Evolutionary conservation across 768 basidiomycete genomes (phyloP).

Genomic region (Russula sp.): DNA sequence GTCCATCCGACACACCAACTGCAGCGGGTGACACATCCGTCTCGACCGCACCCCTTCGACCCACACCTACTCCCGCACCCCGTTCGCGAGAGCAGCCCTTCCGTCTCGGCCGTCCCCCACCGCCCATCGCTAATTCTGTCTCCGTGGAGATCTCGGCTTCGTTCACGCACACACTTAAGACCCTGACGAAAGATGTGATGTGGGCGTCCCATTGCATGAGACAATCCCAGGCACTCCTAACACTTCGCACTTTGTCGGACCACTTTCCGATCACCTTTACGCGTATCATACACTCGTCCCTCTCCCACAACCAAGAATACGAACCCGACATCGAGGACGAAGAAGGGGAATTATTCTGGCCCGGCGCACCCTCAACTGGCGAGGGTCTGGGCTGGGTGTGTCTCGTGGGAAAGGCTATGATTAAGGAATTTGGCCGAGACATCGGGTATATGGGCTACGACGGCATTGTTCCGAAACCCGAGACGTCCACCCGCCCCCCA

Average conservation of each 20-base stretch:
- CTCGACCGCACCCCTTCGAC: constrained; percentile 22
- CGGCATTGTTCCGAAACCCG: constrained; percentile 67
- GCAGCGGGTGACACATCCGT: constrained; percentile 24
- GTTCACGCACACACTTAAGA: constrained; percentile 29
- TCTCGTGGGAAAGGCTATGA: constrained; percentile 80
- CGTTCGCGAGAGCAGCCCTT: constrained; percentile 22
- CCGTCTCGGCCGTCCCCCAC: constrained; percentile 22
- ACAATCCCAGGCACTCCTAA: constrained; percentile 43
- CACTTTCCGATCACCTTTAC: constrained; percentile 73
- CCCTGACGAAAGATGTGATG: constrained; percentile 35
- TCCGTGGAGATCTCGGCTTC: constrained; percentile 21
- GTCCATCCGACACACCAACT: constrained; percentile 49
- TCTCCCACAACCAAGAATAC: constrained; percentile 59
- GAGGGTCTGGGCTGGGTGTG: constrained; percentile 86
- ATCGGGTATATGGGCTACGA: constrained; percentile 67
- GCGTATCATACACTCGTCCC: constrained; percentile 59
- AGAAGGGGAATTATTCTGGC: constrained; percentile 83
- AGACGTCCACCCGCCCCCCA: constrained; percentile 23
- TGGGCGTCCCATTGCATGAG: constrained; percentile 25
- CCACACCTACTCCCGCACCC: constrained; percentile 25
- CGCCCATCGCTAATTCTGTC: constrained; percentile 22
- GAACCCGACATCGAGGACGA: constrained; percentile 82
- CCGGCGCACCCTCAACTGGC: constrained; percentile 61
- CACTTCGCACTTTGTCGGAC: constrained; percentile 56
- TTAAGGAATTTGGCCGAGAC: constrained; percentile 69